Percentiles rank a stretch among this genome's conserved stretches.
Evolutionary conservation across 192 early-diverging fungal species (phyloP).

Genomic region (Coemansia sp.): DNA sequence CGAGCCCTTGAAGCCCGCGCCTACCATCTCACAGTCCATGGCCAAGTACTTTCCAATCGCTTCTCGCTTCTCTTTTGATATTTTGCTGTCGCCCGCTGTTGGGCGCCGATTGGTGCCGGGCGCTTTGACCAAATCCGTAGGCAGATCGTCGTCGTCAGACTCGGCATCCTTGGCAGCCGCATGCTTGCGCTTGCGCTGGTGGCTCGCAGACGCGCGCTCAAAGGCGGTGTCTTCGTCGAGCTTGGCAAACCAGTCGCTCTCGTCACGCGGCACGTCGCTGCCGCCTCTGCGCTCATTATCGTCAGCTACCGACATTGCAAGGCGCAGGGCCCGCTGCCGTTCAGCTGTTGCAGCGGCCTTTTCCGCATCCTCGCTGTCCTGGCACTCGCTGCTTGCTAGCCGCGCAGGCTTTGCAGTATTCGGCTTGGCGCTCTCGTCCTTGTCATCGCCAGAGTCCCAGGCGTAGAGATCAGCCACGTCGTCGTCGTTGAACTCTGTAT

Average conservation of each 20-base stretch:
- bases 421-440: not conserved
- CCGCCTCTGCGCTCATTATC: constrained; percentile 3
- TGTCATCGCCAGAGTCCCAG: constrained; percentile 23
- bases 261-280: constrained; percentile 28
- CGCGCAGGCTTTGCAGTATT: not conserved
- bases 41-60: constrained; percentile 81
- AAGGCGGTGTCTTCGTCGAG: constrained; percentile 18
- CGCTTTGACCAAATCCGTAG: constrained; percentile 17
- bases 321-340: constrained; percentile 22
- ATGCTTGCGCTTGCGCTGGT: constrained; percentile 7
- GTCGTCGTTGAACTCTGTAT: constrained; percentile 12
- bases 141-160: constrained; percentile 35
- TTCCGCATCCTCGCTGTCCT: not conserved
- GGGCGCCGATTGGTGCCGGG: constrained; percentile 3
- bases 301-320: constrained; percentile 33
- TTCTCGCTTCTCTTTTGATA: constrained; percentile 28
- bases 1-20: constrained; percentile 79
- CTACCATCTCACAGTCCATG: constrained; percentile 99
- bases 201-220: not conserved
- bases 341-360: constrained; percentile 11
- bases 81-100: not conserved
- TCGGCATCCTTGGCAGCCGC: constrained; percentile 19
- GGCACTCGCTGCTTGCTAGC: not conserved
- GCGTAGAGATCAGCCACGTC: constrained; percentile 43
- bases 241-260: constrained; percentile 34